Evolutionary conservation across 2,329 filamentous ascomycete species (phyloP), one percentile per base, ranked within the genome.

Genomic region (Cladorrhinum sp.): DNA sequence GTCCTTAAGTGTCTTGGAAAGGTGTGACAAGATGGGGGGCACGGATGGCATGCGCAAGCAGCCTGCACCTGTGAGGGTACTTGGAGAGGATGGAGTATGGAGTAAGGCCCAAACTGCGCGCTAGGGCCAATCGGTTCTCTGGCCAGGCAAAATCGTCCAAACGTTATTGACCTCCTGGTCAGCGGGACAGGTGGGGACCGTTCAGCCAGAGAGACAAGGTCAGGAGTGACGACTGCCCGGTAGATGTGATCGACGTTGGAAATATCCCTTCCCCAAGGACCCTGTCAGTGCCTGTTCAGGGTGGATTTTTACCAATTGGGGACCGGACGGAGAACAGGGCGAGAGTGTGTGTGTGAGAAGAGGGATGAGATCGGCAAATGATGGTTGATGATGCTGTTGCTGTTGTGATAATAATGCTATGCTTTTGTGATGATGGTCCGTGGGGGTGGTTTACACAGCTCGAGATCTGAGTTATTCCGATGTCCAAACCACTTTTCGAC

Each of bases 1-100:
- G 79, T 79, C 79, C 82, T 83, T 83, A 83, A 82, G 81, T 83
- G 80, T 78, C 76, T 73, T 72, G 70, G 70, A 72, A 68, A 69
- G 24, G 39, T 49, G 54, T 48, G 36, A 30, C 23, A 72, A 73
- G 72, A 73, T 65, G 63, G 62, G 66, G 53, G 57, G 61, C 59
- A 61, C 58, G 74, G 70, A 73, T 70, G 70, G 68, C 66, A 71
- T 63, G 66, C 62, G 59, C 56, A 60, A 62, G 62, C 57, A 65
- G 58, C 64, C 62, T 67, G 65, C 62, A 57, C 57, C 59, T 62
- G 62, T 49, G 62, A 64, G 26, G 26, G 26, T 30, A 30, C 26
- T 30, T 10, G 26, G 57, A 52, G 62, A 28, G 58, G 60, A 64
- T 66, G 42, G 39, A 39, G 26, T 5, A 36, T 36, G 33, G 33